Evolutionary conservation across 768 basidiomycete genomes (phyloP).

Genomic region (Leccinum incarnatum): DNA sequence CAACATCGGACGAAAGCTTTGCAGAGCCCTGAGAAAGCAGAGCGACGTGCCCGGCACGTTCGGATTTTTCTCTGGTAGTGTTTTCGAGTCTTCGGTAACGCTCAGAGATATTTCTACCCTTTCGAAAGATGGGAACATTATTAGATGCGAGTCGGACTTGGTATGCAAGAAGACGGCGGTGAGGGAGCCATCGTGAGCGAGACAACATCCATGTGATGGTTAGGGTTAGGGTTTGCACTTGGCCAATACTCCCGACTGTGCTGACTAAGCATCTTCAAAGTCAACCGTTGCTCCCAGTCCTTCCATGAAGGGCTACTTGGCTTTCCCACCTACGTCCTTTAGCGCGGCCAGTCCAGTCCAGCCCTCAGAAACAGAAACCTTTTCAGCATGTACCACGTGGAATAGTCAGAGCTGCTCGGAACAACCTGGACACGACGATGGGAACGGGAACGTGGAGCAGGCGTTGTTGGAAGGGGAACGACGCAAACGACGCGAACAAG

Average conservation of each 20-base stretch:
- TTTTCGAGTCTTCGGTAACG: conserved; percentile 58
- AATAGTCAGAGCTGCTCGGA: background rate
- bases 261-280: background rate
- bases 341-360: background rate
- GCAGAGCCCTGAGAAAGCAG: conserved; percentile 15
- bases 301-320: conserved; percentile 26
- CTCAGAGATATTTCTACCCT: conserved; percentile 59
- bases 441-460: background rate
- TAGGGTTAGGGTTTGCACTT: background rate
- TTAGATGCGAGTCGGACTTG: conserved; percentile 10
- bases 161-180: background rate
- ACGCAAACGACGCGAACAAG: conserved; percentile 25
- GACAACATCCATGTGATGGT: conserved; percentile 21
- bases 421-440: background rate
- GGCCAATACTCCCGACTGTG: too few species aligned
- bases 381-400: conserved; percentile 1
- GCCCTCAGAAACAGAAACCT: background rate
- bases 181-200: conserved; percentile 5
- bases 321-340: conserved; percentile 18
- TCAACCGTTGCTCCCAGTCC: background rate
- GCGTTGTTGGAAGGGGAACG: conserved; percentile 16
- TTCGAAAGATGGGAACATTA: conserved; percentile 15
- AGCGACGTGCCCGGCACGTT: conserved; percentile 32
- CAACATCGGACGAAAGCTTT: background rate
- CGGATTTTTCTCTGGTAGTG: conserved; percentile 44